Evolutionary conservation across 1,139 yeast species (phyloP), one percentile per base, ranked within the genome.

Genomic region (Waltiozyma sp.): DNA sequence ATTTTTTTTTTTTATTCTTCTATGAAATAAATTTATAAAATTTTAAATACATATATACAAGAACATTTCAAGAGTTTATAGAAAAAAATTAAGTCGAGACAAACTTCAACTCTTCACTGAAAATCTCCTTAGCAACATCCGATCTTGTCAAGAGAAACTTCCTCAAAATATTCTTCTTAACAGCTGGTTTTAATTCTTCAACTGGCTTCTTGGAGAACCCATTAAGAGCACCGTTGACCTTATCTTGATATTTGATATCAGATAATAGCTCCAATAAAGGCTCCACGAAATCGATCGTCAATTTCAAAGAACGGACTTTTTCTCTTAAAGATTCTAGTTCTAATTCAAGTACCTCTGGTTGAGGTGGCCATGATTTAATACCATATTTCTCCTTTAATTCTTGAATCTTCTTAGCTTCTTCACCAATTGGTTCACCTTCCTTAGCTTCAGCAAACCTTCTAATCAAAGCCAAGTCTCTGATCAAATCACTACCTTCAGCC

Each of bases 281-380:
- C 44, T 66, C 66, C 40, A 67, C 58, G 37, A 50, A 49, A 14
- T 60, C 62, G 40, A 64, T 66, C 23, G 52, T 47, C 4, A 49
- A 46, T 28, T 50, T 53, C 40, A 63, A 55, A 9, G 50, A 39
- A 3, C 53, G 50, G 13, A 63, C 47, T 38, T 62, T 54, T 2
- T 55, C 51, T 43, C 66, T 68, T 43, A 72, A 56, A 13, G 59
- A 50, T 45, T 64, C 61, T 40, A 75, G 51, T 43, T 71, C 67
- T 38, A 71, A 57, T 31, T 61, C 56, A 37, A 71, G 51, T 40
- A 64, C 58, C 49, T 68, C 60, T 53, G 45, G 52, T 37, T 54
- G 69, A 52, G 69, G 73, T 33, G 88, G 85, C 79, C 87, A 80
- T 45, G 77, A 66, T 40, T 67, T 63, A 43, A 82, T 73, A 39